Evolutionary conservation across 768 basidiomycete genomes (phyloP).

Genomic region (Serendipita sp.): DNA sequence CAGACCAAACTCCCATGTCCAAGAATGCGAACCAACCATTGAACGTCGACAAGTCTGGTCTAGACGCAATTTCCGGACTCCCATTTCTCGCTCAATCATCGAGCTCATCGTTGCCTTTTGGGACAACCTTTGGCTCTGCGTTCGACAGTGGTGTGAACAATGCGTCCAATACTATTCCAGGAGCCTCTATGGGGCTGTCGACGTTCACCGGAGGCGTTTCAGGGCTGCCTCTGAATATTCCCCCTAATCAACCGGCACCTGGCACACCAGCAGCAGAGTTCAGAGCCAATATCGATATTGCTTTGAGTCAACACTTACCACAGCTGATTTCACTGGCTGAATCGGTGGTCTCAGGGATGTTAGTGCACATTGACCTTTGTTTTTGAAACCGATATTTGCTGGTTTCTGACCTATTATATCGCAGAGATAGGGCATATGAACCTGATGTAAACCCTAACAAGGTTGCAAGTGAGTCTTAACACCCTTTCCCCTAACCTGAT

Average conservation of each 20-base stretch:
- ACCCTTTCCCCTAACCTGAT: neutral
- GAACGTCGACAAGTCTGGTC: neutral
- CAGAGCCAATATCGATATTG: neutral
- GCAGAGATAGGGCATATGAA: constrained; percentile 3
- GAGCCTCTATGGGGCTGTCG: neutral
- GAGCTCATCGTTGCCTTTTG: neutral
- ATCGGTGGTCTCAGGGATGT: neutral
- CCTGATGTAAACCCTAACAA: constrained; percentile 5
- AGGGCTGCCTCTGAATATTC: neutral
- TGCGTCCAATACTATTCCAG: neutral
- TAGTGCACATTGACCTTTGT: neutral
- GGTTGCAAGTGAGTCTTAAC: neutral
- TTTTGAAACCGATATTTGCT: neutral
- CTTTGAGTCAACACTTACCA: neutral
- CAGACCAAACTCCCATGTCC: too few relatives aligned
- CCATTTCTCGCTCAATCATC: neutral
- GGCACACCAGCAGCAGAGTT: constrained; percentile 2
- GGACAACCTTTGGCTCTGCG: neutral
- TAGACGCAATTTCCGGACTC: neutral
- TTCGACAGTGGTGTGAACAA: too few relatives aligned
- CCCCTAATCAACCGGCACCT: neutral
- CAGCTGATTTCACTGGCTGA: neutral
- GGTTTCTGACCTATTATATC: neutral
- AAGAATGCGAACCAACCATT: neutral
- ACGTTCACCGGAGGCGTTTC: neutral